These are phyloP conservation scores for Naganishia randhawae DNA, from an alignment of 768 basidiomycete species.

Conservation along the genomic window DNA sequence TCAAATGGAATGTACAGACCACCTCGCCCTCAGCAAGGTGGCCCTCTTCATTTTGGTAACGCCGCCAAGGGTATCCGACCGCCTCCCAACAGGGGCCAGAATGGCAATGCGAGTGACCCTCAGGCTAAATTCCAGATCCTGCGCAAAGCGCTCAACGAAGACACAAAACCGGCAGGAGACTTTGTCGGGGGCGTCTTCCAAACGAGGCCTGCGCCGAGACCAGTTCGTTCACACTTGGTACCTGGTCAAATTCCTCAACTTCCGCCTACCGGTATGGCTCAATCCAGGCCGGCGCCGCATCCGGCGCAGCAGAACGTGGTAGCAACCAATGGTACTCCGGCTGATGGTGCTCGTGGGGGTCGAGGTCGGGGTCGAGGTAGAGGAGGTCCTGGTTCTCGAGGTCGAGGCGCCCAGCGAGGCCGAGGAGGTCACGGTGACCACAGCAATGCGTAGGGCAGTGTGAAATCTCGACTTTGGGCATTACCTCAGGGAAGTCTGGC, in stretches of 20 bases:
- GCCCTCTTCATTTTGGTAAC: conserved; percentile 43
- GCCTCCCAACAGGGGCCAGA: background rate
- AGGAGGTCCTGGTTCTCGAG: conserved; percentile 1
- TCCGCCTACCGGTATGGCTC: background rate
- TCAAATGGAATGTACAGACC: conserved; percentile 9
- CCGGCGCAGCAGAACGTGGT: background rate
- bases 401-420: conserved; percentile 19
- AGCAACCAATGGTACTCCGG: background rate
- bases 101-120: background rate
- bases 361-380: conserved; percentile 4
- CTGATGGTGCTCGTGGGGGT: background rate
- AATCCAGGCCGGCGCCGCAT: background rate
- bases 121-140: conserved; percentile 18
- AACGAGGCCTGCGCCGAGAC: conserved; percentile 6
- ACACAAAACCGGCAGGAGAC: background rate
- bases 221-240: background rate
- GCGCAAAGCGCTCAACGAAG: conserved; percentile 19
- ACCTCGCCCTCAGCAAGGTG: conserved; percentile 20
- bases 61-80: conserved; percentile 45
- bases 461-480: background rate
- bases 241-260: conserved; percentile 17
- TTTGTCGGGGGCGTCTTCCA: conserved; percentile 1
- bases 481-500: too few relatives aligned
- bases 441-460: background rate
- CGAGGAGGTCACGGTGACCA: background rate